These are phyloP conservation scores for Gaeumannomyces sp. DNA, from an alignment of 2,329 filamentous ascomycete genomes.

Conservation along the genomic window DNA sequence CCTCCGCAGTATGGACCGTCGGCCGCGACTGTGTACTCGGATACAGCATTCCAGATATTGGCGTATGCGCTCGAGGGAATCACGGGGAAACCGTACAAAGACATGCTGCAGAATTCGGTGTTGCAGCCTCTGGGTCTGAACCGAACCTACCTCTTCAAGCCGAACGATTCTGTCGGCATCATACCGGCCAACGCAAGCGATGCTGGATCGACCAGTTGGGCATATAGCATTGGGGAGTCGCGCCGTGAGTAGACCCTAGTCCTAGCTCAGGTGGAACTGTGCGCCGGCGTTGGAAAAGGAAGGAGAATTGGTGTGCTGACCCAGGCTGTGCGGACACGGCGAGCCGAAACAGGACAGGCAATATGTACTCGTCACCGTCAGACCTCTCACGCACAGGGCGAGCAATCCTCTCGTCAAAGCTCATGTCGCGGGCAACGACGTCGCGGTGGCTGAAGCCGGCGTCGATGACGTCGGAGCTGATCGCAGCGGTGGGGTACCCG, in stretches of 20 bases:
- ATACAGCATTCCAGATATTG: constrained; percentile 30
- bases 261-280: background rate
- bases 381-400: constrained; percentile 38
- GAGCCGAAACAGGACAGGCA: constrained; percentile 31
- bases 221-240: constrained; percentile 31
- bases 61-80: constrained; percentile 33
- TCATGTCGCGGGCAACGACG: constrained; percentile 29
- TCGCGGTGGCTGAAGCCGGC: constrained; percentile 39
- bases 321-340: constrained; percentile 21
- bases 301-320: background rate
- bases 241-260: constrained; percentile 26
- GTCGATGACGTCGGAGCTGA: constrained; percentile 29
- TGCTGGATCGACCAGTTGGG: constrained; percentile 22
- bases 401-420: constrained; percentile 31
- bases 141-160: constrained; percentile 18
- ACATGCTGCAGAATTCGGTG: constrained; percentile 25
- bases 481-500: constrained; percentile 33
- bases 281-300: background rate
- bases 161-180: constrained; percentile 16
- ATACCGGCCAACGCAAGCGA: constrained; percentile 18
- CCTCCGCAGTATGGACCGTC: constrained; percentile 9
- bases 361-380: constrained; percentile 35
- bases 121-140: constrained; percentile 26
- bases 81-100: constrained; percentile 25
- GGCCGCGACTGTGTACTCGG: constrained; percentile 24